Conservation (phyloP, 148 eudicot genomes). For the Rhododendron ferrugineum region DNA sequence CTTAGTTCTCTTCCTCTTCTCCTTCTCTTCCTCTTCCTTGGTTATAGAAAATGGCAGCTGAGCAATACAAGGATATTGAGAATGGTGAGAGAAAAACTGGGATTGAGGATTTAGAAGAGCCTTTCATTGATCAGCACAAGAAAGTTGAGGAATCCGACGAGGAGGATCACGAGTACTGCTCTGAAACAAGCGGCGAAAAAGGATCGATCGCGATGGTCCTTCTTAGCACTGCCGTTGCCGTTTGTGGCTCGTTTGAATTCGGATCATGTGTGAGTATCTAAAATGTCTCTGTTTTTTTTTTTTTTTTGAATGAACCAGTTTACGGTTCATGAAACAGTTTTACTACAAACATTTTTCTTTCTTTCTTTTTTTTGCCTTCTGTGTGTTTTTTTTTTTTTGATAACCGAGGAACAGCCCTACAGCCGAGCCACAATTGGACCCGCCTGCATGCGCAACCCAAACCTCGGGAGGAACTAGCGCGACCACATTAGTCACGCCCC, state of each 20-base stretch:
- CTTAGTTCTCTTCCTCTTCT: neutral
- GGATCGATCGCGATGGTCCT: conserved; percentile 57
- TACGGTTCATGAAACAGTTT: neutral
- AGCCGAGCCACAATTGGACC: too few species aligned
- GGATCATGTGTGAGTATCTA: conserved; percentile 69
- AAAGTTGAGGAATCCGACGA: conserved; percentile 18
- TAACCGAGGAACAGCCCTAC: too few species aligned
- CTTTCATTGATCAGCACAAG: conserved; percentile 29
- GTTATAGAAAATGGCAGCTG: conserved; percentile 38
- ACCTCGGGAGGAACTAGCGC: too few species aligned
- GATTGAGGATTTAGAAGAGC: conserved; percentile 38
- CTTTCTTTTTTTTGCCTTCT: neutral
- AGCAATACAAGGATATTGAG: conserved; percentile 34
- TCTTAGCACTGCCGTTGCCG: conserved; percentile 61
- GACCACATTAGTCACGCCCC: too few species aligned
- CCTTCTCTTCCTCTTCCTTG: neutral
- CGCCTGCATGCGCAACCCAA: too few species aligned
- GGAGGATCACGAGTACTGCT: conserved; percentile 1
- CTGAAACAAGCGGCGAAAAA: neutral
- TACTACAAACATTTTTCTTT: neutral
- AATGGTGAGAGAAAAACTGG: conserved; percentile 24
- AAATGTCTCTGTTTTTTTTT: neutral
- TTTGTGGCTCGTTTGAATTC: conserved; percentile 77
- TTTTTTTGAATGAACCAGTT: neutral
- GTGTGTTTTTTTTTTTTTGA: too few species aligned